Base-by-base conservation (phyloP, 805 yeast genomes). In the Nakazawaea ernobii region DNA sequence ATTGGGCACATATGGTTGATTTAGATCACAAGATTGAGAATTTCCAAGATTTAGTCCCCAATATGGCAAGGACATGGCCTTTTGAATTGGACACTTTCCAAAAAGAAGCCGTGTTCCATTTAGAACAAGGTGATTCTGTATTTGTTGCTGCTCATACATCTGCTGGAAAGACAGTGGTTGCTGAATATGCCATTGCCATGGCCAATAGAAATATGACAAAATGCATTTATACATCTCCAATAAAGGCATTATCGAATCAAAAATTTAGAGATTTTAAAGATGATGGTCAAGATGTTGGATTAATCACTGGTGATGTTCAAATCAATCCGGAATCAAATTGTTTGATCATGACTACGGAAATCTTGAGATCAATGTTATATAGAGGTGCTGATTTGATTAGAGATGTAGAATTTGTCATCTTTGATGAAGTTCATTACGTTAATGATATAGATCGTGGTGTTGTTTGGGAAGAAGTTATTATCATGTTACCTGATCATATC, bases 81-180 rank as follows among this genome's bases (percentile, higher is more conserved):
- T 94, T 94, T 59, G 92, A 90, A 61, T 72, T 94, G 41, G 99
- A 94, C 67, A 83, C 86, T 32, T 94, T 94, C 67, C 99, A 94
- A 62, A 90, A 94, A 60, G 98, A 94, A 66, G 99, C 99, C 0
- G 86, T 94, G 0, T 94, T 86, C 60, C 98, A 91, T 65, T 71
- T 94, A 51, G 99, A 94, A 60, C 96, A 90, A 64, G 98, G 98
- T 35, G 99, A 94, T 60, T 92, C 98, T 7, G 99, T 94, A 3
- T 94, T 94, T 66, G 96, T 94, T 2, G 98, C 98, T 3, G 99
- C 99, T 0, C 99, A 92, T 64, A 92, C 99, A 0, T 92, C 98
- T 3, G 99, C 99, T 0, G 99, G 99, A 67, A 92, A 92, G 60
- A 92, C 99, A 0, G 99, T 92, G 3, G 96, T 94, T 26, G 99